Evolutionary conservation across 371 early-diverging fungal genomes (phyloP), one percentile per base, ranked within the genome.

Genomic region (Synchytrium microbalum): DNA sequence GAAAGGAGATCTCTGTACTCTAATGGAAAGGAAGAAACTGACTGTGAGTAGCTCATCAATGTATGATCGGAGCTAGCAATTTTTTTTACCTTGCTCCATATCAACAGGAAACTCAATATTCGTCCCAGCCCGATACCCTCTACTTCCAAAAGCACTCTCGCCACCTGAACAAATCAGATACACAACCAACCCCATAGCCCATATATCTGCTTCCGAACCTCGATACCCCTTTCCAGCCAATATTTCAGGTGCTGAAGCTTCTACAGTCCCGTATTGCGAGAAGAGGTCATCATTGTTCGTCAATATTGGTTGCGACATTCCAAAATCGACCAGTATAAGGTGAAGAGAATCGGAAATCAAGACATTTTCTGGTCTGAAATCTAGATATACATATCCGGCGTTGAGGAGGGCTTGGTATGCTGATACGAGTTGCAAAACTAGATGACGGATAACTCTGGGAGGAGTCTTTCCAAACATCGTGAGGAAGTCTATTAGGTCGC

Each of bases 121-220:
- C 46, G 19, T 38, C 46, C 46, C 46, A 5, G 46, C 10, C 5
- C 5, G 19, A 38, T 38, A 38, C 19, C 10, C 19, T 38, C 46
- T 19, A 33, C 46, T 65, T 31, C 63, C 32, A 33, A 77, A 77
- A 0, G 75, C 69, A 54, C 64, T 68, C 13, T 69, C 62, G 24
- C 73, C 71, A 14, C 69, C 70, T 28, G 65, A 65, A 5, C 69
- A 65, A 23, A 68, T 64, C 61, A 64, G 57, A 30, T 65, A 67
- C 54, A 74, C 51, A 14, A 71, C 26, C 59, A 72, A 55, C 24
- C 77, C 77, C 30, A 77, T 55, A 1, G 77, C 72, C 76, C 76
- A 91, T 31, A 91, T 77, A 61, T 91, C 91, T 16, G 85, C 86
- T 32, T 87, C 82, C 54, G 85, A 88, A 3, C 88, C 89, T 29